These are phyloP conservation scores for Cubamyces lactineus DNA, from an alignment of 768 basidiomycete species.

Conservation along the genomic window DNA sequence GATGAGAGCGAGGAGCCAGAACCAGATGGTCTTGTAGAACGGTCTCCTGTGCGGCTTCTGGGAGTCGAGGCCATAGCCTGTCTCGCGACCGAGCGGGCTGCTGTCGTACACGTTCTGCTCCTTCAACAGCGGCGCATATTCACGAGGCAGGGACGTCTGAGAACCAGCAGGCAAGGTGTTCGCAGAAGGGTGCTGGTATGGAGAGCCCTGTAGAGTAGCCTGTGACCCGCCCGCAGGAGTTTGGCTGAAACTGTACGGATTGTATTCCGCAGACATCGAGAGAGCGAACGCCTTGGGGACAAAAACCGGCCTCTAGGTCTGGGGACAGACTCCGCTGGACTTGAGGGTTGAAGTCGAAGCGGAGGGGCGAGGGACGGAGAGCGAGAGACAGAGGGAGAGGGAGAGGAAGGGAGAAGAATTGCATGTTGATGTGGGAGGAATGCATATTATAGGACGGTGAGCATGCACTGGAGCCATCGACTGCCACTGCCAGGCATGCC, in stretches of 20 bases:
- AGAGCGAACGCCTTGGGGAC: background rate
- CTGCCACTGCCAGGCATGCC: background rate
- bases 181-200: background rate
- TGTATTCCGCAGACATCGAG: conserved; percentile 1
- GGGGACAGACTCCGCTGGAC: no score
- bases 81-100: conserved; percentile 4
- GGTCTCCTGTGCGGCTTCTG: conserved; percentile 31
- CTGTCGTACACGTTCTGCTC: background rate
- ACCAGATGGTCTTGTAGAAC: conserved; percentile 42
- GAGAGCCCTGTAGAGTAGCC: conserved; percentile 9
- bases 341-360: no score
- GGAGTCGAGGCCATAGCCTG: conserved; percentile 57
- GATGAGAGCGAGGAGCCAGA: conserved; percentile 31
- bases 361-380: background rate
- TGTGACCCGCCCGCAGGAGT: background rate
- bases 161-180: conserved; percentile 1
- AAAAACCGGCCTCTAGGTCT: background rate
- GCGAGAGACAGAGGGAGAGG: background rate
- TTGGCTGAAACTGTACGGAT: conserved; percentile 1
- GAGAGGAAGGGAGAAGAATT: background rate
- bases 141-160: conserved; percentile 8
- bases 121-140: conserved; percentile 6
- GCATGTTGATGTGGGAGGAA: background rate
- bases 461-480: background rate
- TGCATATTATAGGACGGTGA: background rate